Conservation (phyloP, 805 yeast species). For the Metschnikowia noctiluminum region DNA sequence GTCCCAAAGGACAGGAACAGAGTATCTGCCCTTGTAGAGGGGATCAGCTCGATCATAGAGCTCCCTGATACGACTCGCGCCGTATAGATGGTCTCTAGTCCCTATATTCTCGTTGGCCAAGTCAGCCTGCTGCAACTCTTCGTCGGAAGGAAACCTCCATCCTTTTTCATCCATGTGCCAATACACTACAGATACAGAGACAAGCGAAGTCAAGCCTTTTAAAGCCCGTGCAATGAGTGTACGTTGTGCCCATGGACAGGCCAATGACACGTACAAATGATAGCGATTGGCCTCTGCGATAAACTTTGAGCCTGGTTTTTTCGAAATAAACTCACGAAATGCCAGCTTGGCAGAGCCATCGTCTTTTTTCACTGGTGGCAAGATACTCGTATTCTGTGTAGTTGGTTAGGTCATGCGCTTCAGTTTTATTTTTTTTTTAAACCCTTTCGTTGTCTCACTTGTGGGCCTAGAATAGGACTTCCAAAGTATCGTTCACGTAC, state of each 20-base stretch:
- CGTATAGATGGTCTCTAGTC: constrained; percentile 47
- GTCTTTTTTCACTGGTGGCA: constrained; percentile 29
- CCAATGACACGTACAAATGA: constrained; percentile 80
- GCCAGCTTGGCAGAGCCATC: constrained; percentile 20
- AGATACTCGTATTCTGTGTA: too few relatives aligned
- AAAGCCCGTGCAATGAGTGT: constrained; percentile 67
- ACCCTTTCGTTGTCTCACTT: too few relatives aligned
- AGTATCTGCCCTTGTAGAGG: constrained; percentile 77
- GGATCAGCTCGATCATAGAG: constrained; percentile 74
- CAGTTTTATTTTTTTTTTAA: too few relatives aligned
- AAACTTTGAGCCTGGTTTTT: constrained; percentile 57
- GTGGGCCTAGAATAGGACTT: too few relatives aligned
- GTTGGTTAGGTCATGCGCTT: too few relatives aligned
- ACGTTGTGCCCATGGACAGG: constrained; percentile 97
- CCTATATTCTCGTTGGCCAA: constrained; percentile 49
- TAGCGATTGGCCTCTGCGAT: constrained; percentile 80
- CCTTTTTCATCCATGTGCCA: constrained; percentile 88
- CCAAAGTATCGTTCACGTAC: too few relatives aligned
- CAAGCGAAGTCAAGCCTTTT: constrained; percentile 61
- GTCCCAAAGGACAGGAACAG: constrained; percentile 95
- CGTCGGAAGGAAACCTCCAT: constrained; percentile 71
- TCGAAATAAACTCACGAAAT: constrained; percentile 64
- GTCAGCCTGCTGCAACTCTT: constrained; percentile 39
- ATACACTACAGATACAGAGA: constrained; percentile 76
- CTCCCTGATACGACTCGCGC: constrained; percentile 58